Percentiles rank a stretch among this genome's conserved stretches.
Conservation (phyloP, 768 basidiomycete species). For the Gloeopeniophorella convolvens region DNA sequence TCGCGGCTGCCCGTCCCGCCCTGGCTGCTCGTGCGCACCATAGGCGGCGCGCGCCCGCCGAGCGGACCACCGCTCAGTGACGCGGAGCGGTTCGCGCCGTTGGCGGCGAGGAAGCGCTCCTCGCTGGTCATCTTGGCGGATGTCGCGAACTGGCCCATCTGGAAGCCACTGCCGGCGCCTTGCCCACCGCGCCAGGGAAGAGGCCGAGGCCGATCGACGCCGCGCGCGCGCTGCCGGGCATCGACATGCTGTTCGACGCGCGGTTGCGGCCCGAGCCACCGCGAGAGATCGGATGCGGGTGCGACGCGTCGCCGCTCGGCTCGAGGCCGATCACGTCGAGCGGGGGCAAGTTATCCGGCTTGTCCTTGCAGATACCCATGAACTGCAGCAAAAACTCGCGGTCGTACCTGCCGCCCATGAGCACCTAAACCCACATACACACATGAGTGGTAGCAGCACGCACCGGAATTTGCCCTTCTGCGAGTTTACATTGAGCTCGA, state of each 20-base stretch:
- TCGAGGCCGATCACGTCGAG: conserved; percentile 90
- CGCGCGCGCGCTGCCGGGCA: conserved; percentile 37
- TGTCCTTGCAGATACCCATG: conserved; percentile 91
- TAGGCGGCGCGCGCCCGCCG: conserved; percentile 44
- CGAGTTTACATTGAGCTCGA: conserved; percentile 78
- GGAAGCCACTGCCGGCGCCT: conserved; percentile 30
- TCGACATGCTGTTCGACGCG: conserved; percentile 37
- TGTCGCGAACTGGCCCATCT: conserved; percentile 68
- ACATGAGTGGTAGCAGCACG: conserved; percentile 10
- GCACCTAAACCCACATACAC: neutral
- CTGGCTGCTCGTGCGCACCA: conserved; percentile 57
- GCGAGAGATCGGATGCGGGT: conserved; percentile 46
- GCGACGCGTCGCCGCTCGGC: conserved; percentile 51
- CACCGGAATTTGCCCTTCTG: conserved; percentile 89
- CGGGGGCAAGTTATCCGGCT: conserved; percentile 84
- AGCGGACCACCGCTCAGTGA: conserved; percentile 52
- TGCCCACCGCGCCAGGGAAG: conserved; percentile 30
- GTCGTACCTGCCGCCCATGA: conserved; percentile 61
- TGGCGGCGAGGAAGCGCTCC: conserved; percentile 49
- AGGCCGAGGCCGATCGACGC: conserved; percentile 45
- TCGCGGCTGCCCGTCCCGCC: conserved; percentile 47
- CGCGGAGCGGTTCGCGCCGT: conserved; percentile 42
- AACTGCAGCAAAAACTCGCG: conserved; percentile 97
- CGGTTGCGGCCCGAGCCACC: conserved; percentile 61
- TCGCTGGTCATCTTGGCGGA: conserved; percentile 59